Base-by-base conservation (phyloP, 805 yeast species). In the Jamesozyma rosinii region DNA sequence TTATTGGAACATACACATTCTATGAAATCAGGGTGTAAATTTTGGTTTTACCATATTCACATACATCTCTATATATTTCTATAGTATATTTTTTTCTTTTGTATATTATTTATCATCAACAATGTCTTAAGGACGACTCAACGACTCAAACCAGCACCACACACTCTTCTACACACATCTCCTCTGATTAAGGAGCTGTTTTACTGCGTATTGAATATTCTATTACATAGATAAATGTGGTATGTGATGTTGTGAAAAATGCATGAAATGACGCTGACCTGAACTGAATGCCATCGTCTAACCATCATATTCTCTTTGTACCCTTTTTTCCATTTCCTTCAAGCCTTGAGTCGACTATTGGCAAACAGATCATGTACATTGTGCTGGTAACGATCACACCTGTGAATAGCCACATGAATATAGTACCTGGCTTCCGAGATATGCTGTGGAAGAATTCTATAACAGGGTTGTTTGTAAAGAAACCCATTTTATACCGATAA, bases 321-420 rank as follows among this genome's bases (percentile, higher is more conserved):
- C 37, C 40, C 19, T 39, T 42, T 24, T 31, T 43, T 3, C 17
- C 35, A 11, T 35, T 21, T n/a, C 29, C 27, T 17, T 37, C 29
- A 20, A 13, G 6, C 15, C 29, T 17, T 8, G 17, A 9, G 26
- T 31, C 42, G 10, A 20, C 4, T 2, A 15, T 18, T 4, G 32
- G 26, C 21, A 50, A 33, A 17, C 55, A 38, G 2, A 56, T 42
- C 44, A 59, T 42, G 40, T 52, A 58, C 11, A 55, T 14, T 9
- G 61, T 51, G 41, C 62, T 53, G 4, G 53, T 42, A 1, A 57
- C 54, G 15, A 60, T 47, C 2, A 60, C 39, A 13, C 61, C 61
- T 3, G 64, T 58, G 41, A 60, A 60, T 10, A 56, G 42, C 64
- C 65, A 59, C 64, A 60, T 58, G 21, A 58, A 33, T 19, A 57